Evolutionary conservation across 1,139 yeast genomes (phyloP).

Genomic region (Suhomyces taliae): DNA sequence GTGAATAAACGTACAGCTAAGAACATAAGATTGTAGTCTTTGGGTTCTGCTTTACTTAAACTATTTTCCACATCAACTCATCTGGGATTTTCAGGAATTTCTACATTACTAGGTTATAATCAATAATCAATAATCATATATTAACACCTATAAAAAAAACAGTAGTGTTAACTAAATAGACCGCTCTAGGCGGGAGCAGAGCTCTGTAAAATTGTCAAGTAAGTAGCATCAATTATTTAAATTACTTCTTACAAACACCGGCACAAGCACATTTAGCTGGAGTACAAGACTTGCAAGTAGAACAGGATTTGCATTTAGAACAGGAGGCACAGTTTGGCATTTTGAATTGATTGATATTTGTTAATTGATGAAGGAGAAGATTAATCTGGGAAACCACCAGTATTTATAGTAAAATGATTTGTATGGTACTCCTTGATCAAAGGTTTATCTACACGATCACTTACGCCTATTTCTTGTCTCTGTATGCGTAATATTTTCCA

Average conservation of each 20-base stretch:
- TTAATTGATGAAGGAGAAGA: background rate
- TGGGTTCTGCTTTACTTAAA: no score
- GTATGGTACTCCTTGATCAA: background rate
- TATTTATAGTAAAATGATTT: constrained; percentile 1
- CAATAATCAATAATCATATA: background rate
- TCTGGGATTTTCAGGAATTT: background rate
- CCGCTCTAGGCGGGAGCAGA: background rate
- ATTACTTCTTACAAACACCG: constrained; percentile 13
- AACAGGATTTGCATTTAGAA: constrained; percentile 12
- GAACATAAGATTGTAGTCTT: no score
- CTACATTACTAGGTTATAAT: background rate
- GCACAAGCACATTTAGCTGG: constrained; percentile 12
- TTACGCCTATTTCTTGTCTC: background rate
- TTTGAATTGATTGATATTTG: constrained; percentile 1
- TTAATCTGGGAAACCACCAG: background rate
- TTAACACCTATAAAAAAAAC: background rate
- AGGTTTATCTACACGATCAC: background rate
- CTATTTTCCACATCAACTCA: no score
- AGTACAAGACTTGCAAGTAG: constrained; percentile 14
- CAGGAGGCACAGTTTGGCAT: constrained; percentile 16
- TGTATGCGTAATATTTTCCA: background rate
- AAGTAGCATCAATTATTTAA: background rate
- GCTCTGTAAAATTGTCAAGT: background rate
- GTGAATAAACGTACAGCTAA: no score
- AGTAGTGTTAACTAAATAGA: background rate